A percentile compares a stretch with the other conserved stretches of the same genome.
Conservation (phyloP, 495 filamentous ascomycete species). For the Astrothelium subdiscretum region DNA sequence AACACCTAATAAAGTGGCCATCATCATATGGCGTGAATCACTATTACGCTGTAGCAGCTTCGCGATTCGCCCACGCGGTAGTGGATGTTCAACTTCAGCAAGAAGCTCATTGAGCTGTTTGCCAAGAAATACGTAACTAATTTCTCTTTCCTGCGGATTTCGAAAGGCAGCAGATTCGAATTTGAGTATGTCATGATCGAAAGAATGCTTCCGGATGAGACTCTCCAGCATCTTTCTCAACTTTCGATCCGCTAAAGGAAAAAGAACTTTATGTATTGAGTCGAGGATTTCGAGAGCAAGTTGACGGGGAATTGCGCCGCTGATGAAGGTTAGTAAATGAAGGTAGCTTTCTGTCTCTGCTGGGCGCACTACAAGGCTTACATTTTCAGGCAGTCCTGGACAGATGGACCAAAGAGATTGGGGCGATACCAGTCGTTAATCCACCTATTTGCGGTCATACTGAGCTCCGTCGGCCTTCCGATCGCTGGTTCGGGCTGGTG, state of each 20-base stretch:
- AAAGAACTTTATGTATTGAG: background rate
- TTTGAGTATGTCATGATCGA: conserved; percentile 1
- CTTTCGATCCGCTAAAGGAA: background rate
- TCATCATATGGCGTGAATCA: background rate
- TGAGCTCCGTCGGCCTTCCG: too few relatives aligned
- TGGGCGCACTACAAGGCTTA: background rate
- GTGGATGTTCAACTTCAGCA: background rate
- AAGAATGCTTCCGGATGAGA: background rate
- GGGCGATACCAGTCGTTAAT: too few relatives aligned
- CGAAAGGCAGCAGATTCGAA: background rate
- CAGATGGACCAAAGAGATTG: too few relatives aligned
- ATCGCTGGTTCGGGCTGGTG: too few relatives aligned
- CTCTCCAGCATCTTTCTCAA: background rate
- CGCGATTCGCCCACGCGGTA: background rate
- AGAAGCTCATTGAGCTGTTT: background rate
- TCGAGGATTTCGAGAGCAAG: conserved; percentile 1
- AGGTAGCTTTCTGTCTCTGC: background rate
- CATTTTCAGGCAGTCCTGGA: background rate
- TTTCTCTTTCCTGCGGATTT: background rate
- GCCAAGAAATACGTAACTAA: background rate
- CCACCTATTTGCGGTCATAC: too few relatives aligned
- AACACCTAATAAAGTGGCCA: background rate
- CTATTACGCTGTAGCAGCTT: background rate
- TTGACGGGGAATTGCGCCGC: background rate
- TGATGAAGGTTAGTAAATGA: background rate